These are phyloP conservation scores for Aspergillus egyptiacus DNA, from an alignment of 495 filamentous ascomycete species.

Conservation along the genomic window DNA sequence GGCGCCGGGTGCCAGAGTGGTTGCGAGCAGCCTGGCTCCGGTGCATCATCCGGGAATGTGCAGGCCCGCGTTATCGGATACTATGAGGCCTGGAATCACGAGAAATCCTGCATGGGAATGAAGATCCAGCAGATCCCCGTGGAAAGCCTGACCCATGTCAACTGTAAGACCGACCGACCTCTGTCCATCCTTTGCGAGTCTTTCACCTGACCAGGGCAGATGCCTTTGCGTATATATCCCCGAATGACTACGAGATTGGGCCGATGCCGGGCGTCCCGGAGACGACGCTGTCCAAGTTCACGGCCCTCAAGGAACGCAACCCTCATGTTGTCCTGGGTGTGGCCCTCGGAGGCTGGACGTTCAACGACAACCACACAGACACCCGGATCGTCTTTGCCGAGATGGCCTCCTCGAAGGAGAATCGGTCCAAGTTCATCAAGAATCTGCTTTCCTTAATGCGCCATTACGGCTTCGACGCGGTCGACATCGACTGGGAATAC, in stretches of 20 bases:
- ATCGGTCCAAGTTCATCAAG: constrained; percentile 33
- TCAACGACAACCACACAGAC: constrained; percentile 1
- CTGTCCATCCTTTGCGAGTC: constrained; percentile 1
- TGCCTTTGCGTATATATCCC: constrained; percentile 7
- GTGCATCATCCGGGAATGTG: not conserved
- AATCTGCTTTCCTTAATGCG: constrained; percentile 34
- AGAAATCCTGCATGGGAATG: constrained; percentile 1
- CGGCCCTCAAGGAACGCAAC: constrained; percentile 4
- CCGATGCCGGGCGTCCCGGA: not conserved
- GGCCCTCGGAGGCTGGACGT: constrained; percentile 11
- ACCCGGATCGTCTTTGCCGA: constrained; percentile 12
- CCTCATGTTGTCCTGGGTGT: not conserved
- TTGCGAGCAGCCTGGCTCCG: constrained; percentile 6
- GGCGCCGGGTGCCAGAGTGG: constrained; percentile 12
- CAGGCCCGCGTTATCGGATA: constrained; percentile 3
- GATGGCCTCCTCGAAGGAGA: constrained; percentile 11
- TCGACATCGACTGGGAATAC: constrained; percentile 37
- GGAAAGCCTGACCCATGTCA: constrained; percentile 6
- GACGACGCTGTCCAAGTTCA: not conserved
- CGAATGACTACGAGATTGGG: constrained; percentile 1
- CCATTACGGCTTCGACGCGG: constrained; percentile 44
- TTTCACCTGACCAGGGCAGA: constrained; percentile 1
- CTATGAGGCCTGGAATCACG: constrained; percentile 9
- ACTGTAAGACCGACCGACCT: not conserved
- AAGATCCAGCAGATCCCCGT: constrained; percentile 4